These are phyloP conservation scores for Calycina herbarum DNA, from an alignment of 2,329 filamentous ascomycete species.

Conservation along the genomic window DNA sequence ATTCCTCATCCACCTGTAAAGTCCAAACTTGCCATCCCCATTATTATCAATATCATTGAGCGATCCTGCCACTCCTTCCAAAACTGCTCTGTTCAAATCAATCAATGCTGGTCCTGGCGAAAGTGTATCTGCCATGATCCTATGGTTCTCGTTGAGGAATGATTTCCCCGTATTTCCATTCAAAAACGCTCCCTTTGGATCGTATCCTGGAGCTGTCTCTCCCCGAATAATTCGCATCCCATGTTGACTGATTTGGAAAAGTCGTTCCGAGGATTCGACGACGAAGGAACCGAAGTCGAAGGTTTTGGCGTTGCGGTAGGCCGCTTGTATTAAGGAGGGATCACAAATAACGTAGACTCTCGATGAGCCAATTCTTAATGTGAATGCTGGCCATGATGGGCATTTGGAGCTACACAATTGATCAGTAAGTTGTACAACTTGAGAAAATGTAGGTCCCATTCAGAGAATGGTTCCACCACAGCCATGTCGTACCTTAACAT, in stretches of 20 bases:
- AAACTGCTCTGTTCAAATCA: conserved; percentile 41
- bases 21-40: conserved; percentile 33
- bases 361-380: conserved; percentile 46
- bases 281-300: conserved; percentile 47
- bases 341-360: conserved; percentile 48
- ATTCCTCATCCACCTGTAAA: conserved; percentile 45
- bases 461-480: neutral
- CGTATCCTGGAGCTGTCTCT: conserved; percentile 30
- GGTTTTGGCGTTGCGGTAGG: conserved; percentile 42
- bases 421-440: conserved; percentile 4
- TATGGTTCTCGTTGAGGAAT: conserved; percentile 39
- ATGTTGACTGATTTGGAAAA: conserved; percentile 40
- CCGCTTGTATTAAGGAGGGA: conserved; percentile 43
- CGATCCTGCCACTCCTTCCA: conserved; percentile 39
- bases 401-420: conserved; percentile 24
- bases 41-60: conserved; percentile 34
- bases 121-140: conserved; percentile 41
- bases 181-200: conserved; percentile 28
- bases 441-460: neutral
- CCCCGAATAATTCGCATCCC: conserved; percentile 38
- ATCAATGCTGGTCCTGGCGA: conserved; percentile 39
- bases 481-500: conserved; percentile 40
- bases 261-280: conserved; percentile 41
- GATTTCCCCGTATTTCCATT: conserved; percentile 36
- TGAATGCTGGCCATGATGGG: conserved; percentile 40